Base-by-base conservation (phyloP, 192 early-diverging fungal species). In the Backusella australiensis region DNA sequence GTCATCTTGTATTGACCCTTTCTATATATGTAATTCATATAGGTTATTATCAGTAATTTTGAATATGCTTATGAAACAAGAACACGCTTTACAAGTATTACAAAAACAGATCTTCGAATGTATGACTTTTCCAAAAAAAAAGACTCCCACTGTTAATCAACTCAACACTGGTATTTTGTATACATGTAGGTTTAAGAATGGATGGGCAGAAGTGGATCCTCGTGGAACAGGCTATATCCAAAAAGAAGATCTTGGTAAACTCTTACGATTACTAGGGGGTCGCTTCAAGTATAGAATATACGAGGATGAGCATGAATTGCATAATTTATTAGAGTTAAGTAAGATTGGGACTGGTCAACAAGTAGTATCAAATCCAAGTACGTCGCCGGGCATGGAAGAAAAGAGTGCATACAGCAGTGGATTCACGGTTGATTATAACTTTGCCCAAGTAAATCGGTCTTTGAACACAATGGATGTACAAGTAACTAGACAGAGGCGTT, bases 11-110 rank as follows among this genome's bases (percentile, higher is more conserved):
- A 74, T 41, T 32, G n/a, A 67, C 21, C 34, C 0, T 73, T 7
- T 6, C 8, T 29, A 32, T 14, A 5, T 56, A 21, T 56, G 8
- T 17, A 53, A 53, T 21, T n/a, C 38, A 53, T 9, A 6, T 52
- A 81, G 80, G 80, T 81, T 26, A 78, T 81, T 21, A 77, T 81
- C 32, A 78, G 76, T 53, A 81, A 81, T 29, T 81, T 81, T 71
- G 76, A 81, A n/a, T 77, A 81, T 67, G 59, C 80, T 21, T 81
- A 81, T 41, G 80, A 81, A 67, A 77, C 73, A 4, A 67, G 73
- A 26, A 73, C 80, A n/a, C 72, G 80, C 2, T 81, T 81, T 63
- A 81, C 80, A 9, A 36, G 67, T 41, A 77, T 81, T 29, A 77
- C 76, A 1, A 81, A 81, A 69, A 21, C 67, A 2, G 80, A 81